Conservation (phyloP, 2,329 filamentous ascomycete genomes). For the Sodiomyces alkalinus region DNA sequence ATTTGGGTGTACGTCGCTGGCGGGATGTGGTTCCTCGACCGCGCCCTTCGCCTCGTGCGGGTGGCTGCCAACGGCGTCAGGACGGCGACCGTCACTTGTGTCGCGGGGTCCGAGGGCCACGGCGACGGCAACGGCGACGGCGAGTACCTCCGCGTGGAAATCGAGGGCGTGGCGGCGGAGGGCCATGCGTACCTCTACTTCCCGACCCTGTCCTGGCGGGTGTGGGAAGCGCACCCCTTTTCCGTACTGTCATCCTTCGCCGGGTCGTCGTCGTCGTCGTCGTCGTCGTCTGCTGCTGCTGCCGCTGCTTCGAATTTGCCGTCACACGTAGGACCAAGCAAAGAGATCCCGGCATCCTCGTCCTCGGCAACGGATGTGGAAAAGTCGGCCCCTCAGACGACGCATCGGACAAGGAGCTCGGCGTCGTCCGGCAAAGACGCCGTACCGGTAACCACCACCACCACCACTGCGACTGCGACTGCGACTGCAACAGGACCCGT, state of each 20-base stretch:
- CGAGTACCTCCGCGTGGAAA: constrained; percentile 17
- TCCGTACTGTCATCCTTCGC: constrained; percentile 10
- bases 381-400: not conserved
- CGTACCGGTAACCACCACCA: not conserved
- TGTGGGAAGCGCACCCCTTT: constrained; percentile 23
- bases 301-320: too few relatives aligned
- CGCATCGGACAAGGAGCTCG: too few relatives aligned
- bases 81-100: constrained; percentile 10
- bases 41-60: constrained; percentile 12
- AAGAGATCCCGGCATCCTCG: too few relatives aligned
- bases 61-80: constrained; percentile 10
- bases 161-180: constrained; percentile 10
- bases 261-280: not conserved
- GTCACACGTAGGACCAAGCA: too few relatives aligned
- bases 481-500: too few relatives aligned
- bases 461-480: not conserved
- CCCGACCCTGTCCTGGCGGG: constrained; percentile 17
- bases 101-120: too few relatives aligned
- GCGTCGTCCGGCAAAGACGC: too few relatives aligned
- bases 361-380: not conserved
- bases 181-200: constrained; percentile 20
- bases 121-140: constrained; percentile 12
- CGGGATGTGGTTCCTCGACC: constrained; percentile 16
- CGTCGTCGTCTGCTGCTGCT: too few relatives aligned
- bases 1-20: constrained; percentile 18